Evolutionary conservation across 2,329 filamentous ascomycete species (phyloP), one percentile per base, ranked within the genome.

Genomic region (Ascochyta koolunga): DNA sequence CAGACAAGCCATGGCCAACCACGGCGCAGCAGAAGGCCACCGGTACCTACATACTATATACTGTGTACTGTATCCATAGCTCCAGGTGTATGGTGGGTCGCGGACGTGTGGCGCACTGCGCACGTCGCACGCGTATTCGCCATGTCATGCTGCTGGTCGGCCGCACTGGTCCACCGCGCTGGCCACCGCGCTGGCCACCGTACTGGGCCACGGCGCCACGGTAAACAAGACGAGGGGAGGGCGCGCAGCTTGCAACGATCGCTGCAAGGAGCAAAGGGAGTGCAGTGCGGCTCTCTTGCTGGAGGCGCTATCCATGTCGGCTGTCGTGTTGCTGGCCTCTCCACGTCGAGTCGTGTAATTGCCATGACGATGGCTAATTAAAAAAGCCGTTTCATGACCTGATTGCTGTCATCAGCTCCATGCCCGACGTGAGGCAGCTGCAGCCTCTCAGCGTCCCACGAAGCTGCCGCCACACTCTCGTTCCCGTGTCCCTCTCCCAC

Each of bases 311-410:
- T 29, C 27, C 11, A 29, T 50, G 45, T 18, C n/a, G n/a, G n/a
- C n/a, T 8, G 13, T 40, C 35, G 39, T 49, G 16, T 21, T 35
- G 50, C 44, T 43, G 50, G 32, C 44, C 24, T 33, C 32, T 24
- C 39, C 22, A 31, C 32, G 35, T 13, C 21, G 6, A n/a, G 45
- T 46, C 40, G 51, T 50, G 51, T 41, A 27, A 50, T 54, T 54
- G 45, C 47, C 53, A 39, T 56, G 53, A 56, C 53, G 41, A 47
- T 24, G 53, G 46, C 53, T 56, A 56, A 56, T 56, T 56, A 56
- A 56, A 45, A 27, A 46, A 29, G 41, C 38, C 21, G 52, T 55
- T 55, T 55, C 53, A 56, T 56, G 53, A 35, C 38, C 38, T 50
- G 52, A 37, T 46, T 25, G 46, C 13, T 38, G 46, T 35, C 27